Base-by-base conservation (phyloP, 2,329 filamentous ascomycete species). In the Cladosporium sp. region DNA sequence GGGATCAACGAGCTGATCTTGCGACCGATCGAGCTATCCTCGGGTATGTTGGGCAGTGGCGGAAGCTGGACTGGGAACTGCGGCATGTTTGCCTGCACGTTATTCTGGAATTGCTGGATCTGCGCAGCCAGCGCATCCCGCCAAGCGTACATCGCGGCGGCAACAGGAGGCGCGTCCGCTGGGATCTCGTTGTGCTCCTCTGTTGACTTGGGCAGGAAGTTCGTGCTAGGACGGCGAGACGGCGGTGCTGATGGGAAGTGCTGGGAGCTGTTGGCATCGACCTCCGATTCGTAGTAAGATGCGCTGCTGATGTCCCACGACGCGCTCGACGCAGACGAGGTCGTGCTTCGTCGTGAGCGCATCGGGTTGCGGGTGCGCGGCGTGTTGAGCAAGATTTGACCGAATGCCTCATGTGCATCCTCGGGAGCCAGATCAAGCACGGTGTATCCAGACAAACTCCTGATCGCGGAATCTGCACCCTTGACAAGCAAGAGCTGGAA, bases 41-140 rank as follows among this genome's bases (percentile, higher is more conserved):
- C 43, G 19, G 30, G 34, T 3, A 43, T 15, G 17, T 38, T 34
- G n/a, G 82, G 77, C 27, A 69, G 67, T 29, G 71, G 71, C 13
- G 56, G 54, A 9, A 61, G 51, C 43, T 58, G 58, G 40, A 85
- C 69, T 52, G 85, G 36, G 4, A 47, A 30, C 7, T 47, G 85
- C 43, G 85, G 84, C 59, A 88, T 74, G 40, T 83, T 79, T 66
- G 83, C 73, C 30, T 80, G 76, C 73, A 89, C 78, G 40, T 77
- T 82, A 64, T 89, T 84, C 63, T 90, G 88, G 61, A 91, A 78
- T 52, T 90, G 84, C 51, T 91, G 84, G 42, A 91, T 77, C 62
- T 90, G 87, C 15, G 84, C 78, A 20, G 84, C 77, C 17, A 92
- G 70, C 52, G 91, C 86, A 49, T 90, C 86, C 60, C 85, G 83